Base-by-base conservation (phyloP, 1,284 basidiomycete genomes). In the Agaricales sp. region DNA sequence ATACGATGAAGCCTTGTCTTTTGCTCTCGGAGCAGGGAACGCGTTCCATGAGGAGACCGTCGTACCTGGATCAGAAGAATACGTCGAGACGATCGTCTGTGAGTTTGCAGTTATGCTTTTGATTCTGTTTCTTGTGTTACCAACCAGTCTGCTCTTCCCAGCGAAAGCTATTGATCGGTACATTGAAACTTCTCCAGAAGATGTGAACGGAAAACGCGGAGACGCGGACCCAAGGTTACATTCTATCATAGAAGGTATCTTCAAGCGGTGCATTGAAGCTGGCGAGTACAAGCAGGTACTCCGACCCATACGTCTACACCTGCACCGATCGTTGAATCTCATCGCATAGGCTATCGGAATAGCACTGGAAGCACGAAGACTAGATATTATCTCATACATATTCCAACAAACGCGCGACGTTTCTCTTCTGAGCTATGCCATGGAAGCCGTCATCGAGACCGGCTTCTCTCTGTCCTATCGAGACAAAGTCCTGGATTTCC, bases 131-230 rank as follows among this genome's bases (percentile, higher is more conserved):
- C 22, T 45, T 20, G 43, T 37, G 46, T 51, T 47, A 50, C 46
- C n/a, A n/a, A n/a, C 43, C 56, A 43, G 49, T 49, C 51, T 49
- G 44, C 46, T 47, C 45, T 30, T 35, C 54, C 48, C 55, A 94
- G 92, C 93, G 55, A 92, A 92, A 62, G 92, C 92, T 46, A 92
- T 97, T 59, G 93, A 97, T 75, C 77, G 84, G 52, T 96, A 95
- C 59, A 89, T 95, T 53, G 68, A 71, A 56, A 67, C 74, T 26
- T 71, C 82, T 54, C 59, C 72, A 8, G 72, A 77, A 50, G 76
- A 78, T 50, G 63, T 69, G 45, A 61, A 63, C 18, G 57, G 65
- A 8, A 69, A 70, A 52, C 65, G 68, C 25, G 70, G 71, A 47
- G 80, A 81, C 58, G 78, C 92, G 48, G 92, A 95, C 61, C 67